Percentiles rank a stretch among this genome's conserved stretches.
Conservation (phyloP, 164 flowering plant genomes). For the Taxillus chinensis region DNA sequence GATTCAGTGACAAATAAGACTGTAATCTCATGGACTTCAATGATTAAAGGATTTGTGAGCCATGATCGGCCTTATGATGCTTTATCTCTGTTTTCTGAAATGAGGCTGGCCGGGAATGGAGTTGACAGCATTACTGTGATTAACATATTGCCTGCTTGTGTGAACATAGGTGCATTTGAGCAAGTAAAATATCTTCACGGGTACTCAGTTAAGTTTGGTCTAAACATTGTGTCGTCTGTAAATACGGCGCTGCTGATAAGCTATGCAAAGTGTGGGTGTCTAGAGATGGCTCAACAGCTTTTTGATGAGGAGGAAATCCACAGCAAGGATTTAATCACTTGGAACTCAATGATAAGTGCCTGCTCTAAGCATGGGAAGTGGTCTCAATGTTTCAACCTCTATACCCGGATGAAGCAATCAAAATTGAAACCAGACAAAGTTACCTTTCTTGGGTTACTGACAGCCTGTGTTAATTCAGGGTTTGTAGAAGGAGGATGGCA, state of each 20-base stretch:
- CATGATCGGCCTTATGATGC: conserved; percentile 31
- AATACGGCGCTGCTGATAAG: conserved; percentile 38
- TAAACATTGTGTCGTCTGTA: conserved; percentile 18
- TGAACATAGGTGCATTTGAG: conserved; percentile 37
- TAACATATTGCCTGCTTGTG: conserved; percentile 53
- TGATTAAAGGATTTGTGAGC: conserved; percentile 39
- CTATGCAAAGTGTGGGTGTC: conserved; percentile 58
- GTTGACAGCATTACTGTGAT: conserved; percentile 35
- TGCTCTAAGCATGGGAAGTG: conserved; percentile 48
- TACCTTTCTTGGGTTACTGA: conserved; percentile 47
- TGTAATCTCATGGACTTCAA: conserved; percentile 49
- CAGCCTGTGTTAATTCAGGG: conserved; percentile 62
- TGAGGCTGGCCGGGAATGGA: conserved; percentile 34
- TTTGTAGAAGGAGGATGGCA: conserved; percentile 38
- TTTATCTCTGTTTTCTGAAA: conserved; percentile 29
- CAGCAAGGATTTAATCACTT: conserved; percentile 34
- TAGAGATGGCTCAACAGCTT: conserved; percentile 42
- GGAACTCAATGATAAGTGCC: conserved; percentile 59
- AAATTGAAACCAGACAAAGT: conserved; percentile 36
- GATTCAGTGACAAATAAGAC: conserved; percentile 25
- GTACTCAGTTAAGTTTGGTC: conserved; percentile 25
- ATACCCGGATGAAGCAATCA: conserved; percentile 26
- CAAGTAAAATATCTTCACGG: conserved; percentile 47
- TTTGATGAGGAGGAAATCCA: conserved; percentile 32
- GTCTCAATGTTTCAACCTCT: conserved; percentile 30